phyloP scores from a whole-genome alignment of 495 filamentous ascomycete genomes.

The Bathelium albidoporum region DNA sequence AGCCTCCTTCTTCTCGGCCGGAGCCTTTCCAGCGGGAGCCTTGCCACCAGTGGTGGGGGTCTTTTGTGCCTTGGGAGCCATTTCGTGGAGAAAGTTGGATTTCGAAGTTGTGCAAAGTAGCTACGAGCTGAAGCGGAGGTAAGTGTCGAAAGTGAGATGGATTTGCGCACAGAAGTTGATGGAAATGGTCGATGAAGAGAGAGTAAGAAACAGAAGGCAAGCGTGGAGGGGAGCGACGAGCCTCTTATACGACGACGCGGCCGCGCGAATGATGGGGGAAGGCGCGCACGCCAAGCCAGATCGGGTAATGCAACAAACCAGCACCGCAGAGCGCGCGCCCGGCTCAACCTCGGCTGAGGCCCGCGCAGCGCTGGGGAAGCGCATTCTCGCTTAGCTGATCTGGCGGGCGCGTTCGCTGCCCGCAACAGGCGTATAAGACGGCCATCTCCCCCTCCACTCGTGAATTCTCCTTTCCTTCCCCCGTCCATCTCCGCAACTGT shows the following conservation, averaged over 20 bases:
- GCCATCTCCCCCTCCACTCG: slow-evolving; percentile 19
- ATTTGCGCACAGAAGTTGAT: slow-evolving; percentile 6
- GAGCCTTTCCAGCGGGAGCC: slow-evolving; percentile 84
- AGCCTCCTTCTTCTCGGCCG: slow-evolving; percentile 97
- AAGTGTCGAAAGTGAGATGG: slow-evolving; percentile 11
- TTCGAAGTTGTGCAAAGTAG: slow-evolving; percentile 9
- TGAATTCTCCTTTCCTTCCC: slow-evolving; percentile 15
- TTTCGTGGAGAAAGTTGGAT: slow-evolving; percentile 16
- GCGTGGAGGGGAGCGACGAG: background rate
- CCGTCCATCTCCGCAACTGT: slow-evolving; percentile 21
- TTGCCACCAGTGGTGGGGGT: slow-evolving; percentile 95
- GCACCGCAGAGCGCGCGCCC: background rate
- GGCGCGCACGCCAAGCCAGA: background rate
- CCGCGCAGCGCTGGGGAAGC: slow-evolving; percentile 18
- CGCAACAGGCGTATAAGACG: slow-evolving; percentile 19
- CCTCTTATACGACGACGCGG: slow-evolving; percentile 1
- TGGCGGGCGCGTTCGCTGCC: slow-evolving; percentile 14
- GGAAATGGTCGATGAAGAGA: background rate
- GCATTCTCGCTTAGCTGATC: slow-evolving; percentile 23
- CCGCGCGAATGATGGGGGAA: slow-evolving; percentile 1
- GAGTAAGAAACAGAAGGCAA: background rate
- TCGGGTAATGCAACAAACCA: background rate
- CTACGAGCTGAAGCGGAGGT: slow-evolving; percentile 2
- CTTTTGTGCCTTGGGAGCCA: slow-evolving; percentile 51
- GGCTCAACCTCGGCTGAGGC: background rate